These are phyloP conservation scores for Cladophialophora exuberans DNA, from an alignment of 2,329 filamentous ascomycete species.

Conservation along the genomic window DNA sequence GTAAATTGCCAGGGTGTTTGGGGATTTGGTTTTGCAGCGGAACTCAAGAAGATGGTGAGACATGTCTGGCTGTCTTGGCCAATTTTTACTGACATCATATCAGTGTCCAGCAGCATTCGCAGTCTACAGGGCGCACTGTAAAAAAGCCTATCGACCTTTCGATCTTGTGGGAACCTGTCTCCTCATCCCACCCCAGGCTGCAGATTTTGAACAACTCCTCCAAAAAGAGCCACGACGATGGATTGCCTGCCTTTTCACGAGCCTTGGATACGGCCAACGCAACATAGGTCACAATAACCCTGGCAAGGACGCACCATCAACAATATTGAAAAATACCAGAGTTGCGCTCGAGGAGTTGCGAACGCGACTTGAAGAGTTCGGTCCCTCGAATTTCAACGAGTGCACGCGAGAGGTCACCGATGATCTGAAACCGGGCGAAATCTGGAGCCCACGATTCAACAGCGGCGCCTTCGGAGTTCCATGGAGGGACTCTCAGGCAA, in stretches of 20 bases:
- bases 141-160: slow-evolving; percentile 27
- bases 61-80: too few species aligned
- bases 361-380: slow-evolving; percentile 42
- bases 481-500: slow-evolving; percentile 54
- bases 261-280: slow-evolving; percentile 49
- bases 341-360: slow-evolving; percentile 55
- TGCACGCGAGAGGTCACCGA: slow-evolving; percentile 12
- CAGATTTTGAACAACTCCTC: slow-evolving; percentile 35
- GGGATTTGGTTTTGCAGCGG: slow-evolving; percentile 61
- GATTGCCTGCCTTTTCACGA: slow-evolving; percentile 64
- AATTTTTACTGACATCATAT: not conserved
- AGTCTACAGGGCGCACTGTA: slow-evolving; percentile 54
- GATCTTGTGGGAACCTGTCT: slow-evolving; percentile 50
- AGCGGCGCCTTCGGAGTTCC: slow-evolving; percentile 59
- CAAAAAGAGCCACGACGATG: slow-evolving; percentile 54
- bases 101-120: slow-evolving; percentile 56
- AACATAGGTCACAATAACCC: slow-evolving; percentile 37
- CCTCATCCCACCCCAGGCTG: slow-evolving; percentile 56
- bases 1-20: slow-evolving; percentile 63
- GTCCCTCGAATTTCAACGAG: slow-evolving; percentile 20
- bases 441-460: slow-evolving; percentile 61
- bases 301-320: slow-evolving; percentile 41
- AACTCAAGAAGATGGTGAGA: slow-evolving; percentile 48
- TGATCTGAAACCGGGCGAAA: slow-evolving; percentile 34
- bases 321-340: slow-evolving; percentile 55